Evolutionary conservation across 768 basidiomycete species (phyloP).

Genomic region (Crucibulum laeve): DNA sequence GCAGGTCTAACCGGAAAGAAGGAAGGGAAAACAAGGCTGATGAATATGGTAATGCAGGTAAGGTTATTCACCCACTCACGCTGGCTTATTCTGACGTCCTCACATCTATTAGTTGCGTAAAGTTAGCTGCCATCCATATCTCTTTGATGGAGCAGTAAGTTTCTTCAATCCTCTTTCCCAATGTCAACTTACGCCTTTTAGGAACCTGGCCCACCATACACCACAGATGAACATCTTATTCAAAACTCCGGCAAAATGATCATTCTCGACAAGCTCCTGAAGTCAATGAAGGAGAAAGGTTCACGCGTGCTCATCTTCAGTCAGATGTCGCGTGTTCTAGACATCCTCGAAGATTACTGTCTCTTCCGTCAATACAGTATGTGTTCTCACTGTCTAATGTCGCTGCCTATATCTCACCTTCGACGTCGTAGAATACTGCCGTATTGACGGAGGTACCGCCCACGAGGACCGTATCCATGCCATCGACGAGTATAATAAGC

Average conservation of each 20-base stretch:
- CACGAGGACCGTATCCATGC: constrained; percentile 95
- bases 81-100: constrained; percentile 1
- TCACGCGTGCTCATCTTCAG: constrained; percentile 96
- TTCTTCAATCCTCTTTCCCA: constrained; percentile 3
- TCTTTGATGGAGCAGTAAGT: constrained; percentile 86
- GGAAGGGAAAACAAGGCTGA: constrained; percentile 94
- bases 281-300: constrained; percentile 86
- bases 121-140: constrained; percentile 88
- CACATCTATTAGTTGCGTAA: constrained; percentile 74
- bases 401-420: constrained; percentile 4
- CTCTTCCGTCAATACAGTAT: constrained; percentile 84
- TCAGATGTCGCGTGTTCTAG: constrained; percentile 98
- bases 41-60: constrained; percentile 99
- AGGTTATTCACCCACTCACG: not conserved
- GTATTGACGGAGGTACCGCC: constrained; percentile 93
- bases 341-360: constrained; percentile 97
- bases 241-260: constrained; percentile 97
- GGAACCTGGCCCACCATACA: constrained; percentile 98
- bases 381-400: constrained; percentile 22
- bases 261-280: constrained; percentile 90
- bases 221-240: constrained; percentile 94
- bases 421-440: constrained; percentile 75
- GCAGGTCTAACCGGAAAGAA: constrained; percentile 91
- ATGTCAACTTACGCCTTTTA: constrained; percentile 15
- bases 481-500: constrained; percentile 97